phyloP scores from a whole-genome alignment of 2,329 filamentous ascomycete species.

The Botryotinia convoluta region DNA sequence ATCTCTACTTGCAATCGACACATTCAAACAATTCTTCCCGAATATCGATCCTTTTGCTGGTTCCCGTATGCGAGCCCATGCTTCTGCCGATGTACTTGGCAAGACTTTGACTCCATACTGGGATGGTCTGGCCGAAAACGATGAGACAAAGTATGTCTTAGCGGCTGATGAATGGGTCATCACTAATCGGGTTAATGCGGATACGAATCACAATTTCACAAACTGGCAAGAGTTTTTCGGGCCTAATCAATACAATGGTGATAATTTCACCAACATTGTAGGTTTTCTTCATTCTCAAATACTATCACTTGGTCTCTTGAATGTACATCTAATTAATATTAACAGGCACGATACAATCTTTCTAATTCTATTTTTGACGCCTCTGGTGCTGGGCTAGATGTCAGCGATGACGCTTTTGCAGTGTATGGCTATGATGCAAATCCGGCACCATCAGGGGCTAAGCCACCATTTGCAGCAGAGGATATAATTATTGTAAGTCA shows the following conservation, averaged over 20 bases:
- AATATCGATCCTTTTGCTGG: constrained; percentile 33
- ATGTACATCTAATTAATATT: neutral
- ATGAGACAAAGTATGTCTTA: constrained; percentile 26
- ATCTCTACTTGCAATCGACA: constrained; percentile 54
- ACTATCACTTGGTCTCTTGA: neutral
- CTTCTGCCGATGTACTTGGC: constrained; percentile 28
- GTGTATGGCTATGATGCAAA: constrained; percentile 35
- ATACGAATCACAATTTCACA: constrained; percentile 27
- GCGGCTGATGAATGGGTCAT: constrained; percentile 30
- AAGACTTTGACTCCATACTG: constrained; percentile 30
- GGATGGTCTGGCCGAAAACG: constrained; percentile 20
- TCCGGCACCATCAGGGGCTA: constrained; percentile 25
- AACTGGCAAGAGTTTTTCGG: constrained; percentile 31
- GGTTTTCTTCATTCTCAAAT: neutral
- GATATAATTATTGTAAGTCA: constrained; percentile 41
- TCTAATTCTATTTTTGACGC: constrained; percentile 29
- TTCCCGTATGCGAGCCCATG: constrained; percentile 29
- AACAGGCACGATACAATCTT: constrained; percentile 32
- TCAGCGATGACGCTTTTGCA: constrained; percentile 29
- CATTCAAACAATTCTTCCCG: constrained; percentile 46
- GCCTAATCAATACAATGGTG: constrained; percentile 26
- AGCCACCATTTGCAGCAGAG: constrained; percentile 41
- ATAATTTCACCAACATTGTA: constrained; percentile 30
- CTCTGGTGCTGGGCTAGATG: constrained; percentile 21
- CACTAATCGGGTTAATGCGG: constrained; percentile 26